Base-by-base conservation (phyloP, 2,329 filamentous ascomycete genomes). In the Penicillium expansum region DNA sequence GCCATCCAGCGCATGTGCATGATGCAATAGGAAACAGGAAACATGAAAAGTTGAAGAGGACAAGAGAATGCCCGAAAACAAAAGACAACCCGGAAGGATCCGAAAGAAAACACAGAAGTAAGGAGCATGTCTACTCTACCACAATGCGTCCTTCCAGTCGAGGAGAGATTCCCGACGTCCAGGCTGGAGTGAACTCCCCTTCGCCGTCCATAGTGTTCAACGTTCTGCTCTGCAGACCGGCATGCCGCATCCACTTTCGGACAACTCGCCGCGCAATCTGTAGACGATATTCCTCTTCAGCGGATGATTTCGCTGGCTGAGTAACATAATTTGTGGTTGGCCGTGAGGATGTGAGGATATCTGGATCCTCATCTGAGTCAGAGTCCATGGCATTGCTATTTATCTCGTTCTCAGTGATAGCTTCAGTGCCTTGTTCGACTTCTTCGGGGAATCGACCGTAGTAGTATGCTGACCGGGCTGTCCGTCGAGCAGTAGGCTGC, bases 81-180 rank as follows among this genome's bases (percentile, higher is more conserved):
- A 22, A 18, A 44, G 10, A 18, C n/a, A 33, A 7, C 29, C 9
- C 20, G 14, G 20, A 24, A 37, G 20, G 30, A 22, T 13, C 14
- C 4, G 11, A 8, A 16, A n/a, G 16, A 39, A 29, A 44, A 27
- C n/a, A 33, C 20, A 29, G 13, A 35, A 39, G 4, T 3, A 9
- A 55, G 22, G 29, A 50, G 39, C 18, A 24, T 43, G 11, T 29
- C 22, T 52, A 62, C 29, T 66, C 71, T 48, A 69, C 61, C 10
- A 73, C 65, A 53, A 96, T 95, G 47, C 91, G 83, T 1, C 90
- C 91, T 70, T 96, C 91, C 9, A 93, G 59, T 55, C 83, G 82
- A 0, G 92, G 92, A 54, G 87, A 85, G 71, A 96, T 92, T 1
- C 90, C 88, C 59, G 83, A 85, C 9, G 90, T 93, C 91, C 91